Base-by-base conservation (phyloP, 352 stramenopile genomes). In the Phytophthora hybrid region DNA sequence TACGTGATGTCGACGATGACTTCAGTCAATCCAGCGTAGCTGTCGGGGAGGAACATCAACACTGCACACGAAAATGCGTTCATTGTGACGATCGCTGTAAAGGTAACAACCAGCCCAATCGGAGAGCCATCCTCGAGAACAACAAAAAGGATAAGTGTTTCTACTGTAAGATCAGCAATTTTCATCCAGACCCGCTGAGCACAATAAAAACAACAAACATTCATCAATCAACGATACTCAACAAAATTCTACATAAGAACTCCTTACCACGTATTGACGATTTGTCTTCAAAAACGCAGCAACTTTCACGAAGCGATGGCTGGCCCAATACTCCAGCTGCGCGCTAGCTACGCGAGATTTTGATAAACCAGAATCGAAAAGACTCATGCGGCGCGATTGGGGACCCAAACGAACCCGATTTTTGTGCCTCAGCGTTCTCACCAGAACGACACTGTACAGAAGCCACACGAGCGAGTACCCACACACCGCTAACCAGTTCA, bases 1-100 rank as follows among this genome's bases (percentile, higher is more conserved):
- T 64, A 70, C 63, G 59, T n/a, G 2, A 37, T 60, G 66, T 73
- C 66, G 39, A 67, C 51, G 1, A 73, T 18, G 9, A 60, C 58
- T 31, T 73, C 66, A 34, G 29, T 51, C 31, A 73, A 54, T 0
- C 54, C 56, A 0, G 57, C 46, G 32, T 57, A 46, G 7, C 47
- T 1, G n/a, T 52, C 21, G 0, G 60, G 60, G 39, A 67, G 60
- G 16, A 59, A 23, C 31, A 67, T 67, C 60, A 67, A 14, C n/a
- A 44, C 0, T 6, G 49, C 60, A 21, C 46, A 59, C 13, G 60
- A 67, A 5, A 67, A 23, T 9, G 60, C 46, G 34, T 59, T 59
- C n/a, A 34, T 47, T 16, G 18, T 31, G 7, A 59, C 21, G 16
- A 67, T 67, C 2, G 32, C 23, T 59, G 60, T 53, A 13, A 67